Conservation (phyloP, 2,329 filamentous ascomycete species). For the Clonostachys sp. region DNA sequence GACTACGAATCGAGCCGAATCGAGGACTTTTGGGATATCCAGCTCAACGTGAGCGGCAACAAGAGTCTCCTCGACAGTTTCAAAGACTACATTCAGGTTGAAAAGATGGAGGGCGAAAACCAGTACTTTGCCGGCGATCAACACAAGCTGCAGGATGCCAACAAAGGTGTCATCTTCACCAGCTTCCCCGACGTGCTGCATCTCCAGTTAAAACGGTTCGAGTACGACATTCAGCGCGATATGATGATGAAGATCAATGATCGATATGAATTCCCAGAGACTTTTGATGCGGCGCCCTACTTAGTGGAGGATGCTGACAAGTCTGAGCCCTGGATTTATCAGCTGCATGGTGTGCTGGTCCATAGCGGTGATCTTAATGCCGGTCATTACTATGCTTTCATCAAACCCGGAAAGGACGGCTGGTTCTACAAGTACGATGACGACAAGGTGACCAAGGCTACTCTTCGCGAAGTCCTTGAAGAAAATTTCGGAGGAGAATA, state of each 20-base stretch:
- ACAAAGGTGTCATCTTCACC: conserved; percentile 96
- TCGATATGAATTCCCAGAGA: conserved; percentile 82
- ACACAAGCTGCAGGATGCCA: conserved; percentile 89
- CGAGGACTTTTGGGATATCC: conserved; percentile 98
- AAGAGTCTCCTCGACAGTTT: conserved; percentile 92
- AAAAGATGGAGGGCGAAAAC: conserved; percentile 96
- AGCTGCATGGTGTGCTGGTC: conserved; percentile 90
- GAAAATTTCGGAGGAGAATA: conserved; percentile 97
- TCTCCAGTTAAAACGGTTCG: conserved; percentile 92
- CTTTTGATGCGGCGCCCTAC: conserved; percentile 81
- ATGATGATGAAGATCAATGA: conserved; percentile 99
- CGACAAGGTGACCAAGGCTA: conserved; percentile 93
- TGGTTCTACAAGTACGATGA: conserved; percentile 98
- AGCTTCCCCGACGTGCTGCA: conserved; percentile 92
- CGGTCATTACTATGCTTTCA: conserved; percentile 95
- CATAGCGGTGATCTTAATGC: conserved; percentile 96
- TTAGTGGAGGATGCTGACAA: conserved; percentile 80
- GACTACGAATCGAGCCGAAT: conserved; percentile 93
- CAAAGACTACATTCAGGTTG: conserved; percentile 91
- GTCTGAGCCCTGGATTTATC: conserved; percentile 86
- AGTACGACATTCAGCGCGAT: conserved; percentile 94
- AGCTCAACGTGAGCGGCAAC: conserved; percentile 93
- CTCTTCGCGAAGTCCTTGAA: conserved; percentile 84
- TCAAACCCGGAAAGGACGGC: conserved; percentile 90
- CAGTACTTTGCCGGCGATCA: conserved; percentile 93